Evolutionary conservation across 441 rosid genomes (phyloP), one percentile per base, ranked within the genome.

Genomic region (Mallotus repandus): DNA sequence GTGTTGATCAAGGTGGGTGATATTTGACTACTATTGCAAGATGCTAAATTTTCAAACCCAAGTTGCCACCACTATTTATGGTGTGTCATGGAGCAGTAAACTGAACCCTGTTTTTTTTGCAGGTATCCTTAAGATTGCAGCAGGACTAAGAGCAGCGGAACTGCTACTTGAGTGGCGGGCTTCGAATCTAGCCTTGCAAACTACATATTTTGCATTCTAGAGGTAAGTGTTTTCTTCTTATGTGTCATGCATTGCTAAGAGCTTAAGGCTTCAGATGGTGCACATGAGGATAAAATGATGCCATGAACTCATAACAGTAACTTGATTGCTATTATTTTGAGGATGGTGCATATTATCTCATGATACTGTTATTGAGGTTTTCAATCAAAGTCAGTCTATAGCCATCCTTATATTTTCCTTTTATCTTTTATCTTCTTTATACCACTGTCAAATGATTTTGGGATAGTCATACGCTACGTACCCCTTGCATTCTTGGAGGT

Each of bases 111-210:
- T 16, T 38, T 9, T 60, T 52, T 10, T 73, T 77, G 68, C 85
- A 85, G 97, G 86, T 87, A 81, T 87, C 89, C 91, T 78, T 88
- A 84, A 73, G 97, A 86, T 84, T 84, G 91, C 91, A 80, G 93
- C 90, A 86, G 87, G 89, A 83, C 88, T 84, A 87, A 84, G 87
- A 86, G 86, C 92, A 88, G 90, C 79, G 84, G 89, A 82, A 81
- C 87, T 87, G 94, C 97, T 90, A 88, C 90, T 77, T 75, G 82
- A 86, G 93, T 87, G 86, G 94, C 89, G 84, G 85, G 89, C 91
- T 90, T 88, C 87, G 75, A 77, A 85, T 90, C 88, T 91, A 89
- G 90, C 95, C 97, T 88, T 86, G 94, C 92, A 83, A 85, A 78
- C 88, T 84, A 81, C 77, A 82, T 80, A 80, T 75, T 80, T 86